Evolutionary conservation across 225 moss, liverwort and hornwort species (phyloP).

Genomic region (Rhytidiadelphus loreus): DNA sequence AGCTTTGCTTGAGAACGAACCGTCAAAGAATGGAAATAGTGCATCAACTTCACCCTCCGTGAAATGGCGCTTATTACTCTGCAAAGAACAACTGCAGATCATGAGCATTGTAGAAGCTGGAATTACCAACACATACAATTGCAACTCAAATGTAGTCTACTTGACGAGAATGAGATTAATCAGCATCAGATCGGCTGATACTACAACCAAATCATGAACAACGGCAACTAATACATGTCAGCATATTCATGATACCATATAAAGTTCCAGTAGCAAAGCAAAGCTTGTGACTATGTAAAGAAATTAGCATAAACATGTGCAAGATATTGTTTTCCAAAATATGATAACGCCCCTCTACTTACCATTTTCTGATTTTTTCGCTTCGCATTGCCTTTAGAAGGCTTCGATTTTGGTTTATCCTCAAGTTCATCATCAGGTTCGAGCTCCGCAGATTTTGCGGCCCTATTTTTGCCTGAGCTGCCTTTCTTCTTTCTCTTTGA

Average conservation of each 20-base stretch:
- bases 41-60: slow-evolving; percentile 39
- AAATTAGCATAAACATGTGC: not conserved
- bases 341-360: not conserved
- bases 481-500: slow-evolving; percentile 16
- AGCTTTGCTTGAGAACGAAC: slow-evolving; percentile 1
- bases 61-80: slow-evolving; percentile 29
- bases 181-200: not conserved
- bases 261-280: not conserved
- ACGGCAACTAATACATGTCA: not conserved
- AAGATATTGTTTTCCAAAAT: not conserved
- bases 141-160: not conserved
- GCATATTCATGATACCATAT: not conserved
- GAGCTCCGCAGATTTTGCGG: not conserved
- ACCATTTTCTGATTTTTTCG: slow-evolving; percentile 35
- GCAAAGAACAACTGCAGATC: slow-evolving; percentile 2
- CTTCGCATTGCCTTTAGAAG: slow-evolving; percentile 8
- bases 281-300: not conserved
- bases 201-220: not conserved
- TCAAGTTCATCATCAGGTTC: slow-evolving; percentile 8
- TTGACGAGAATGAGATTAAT: not conserved
- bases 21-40: slow-evolving; percentile 45
- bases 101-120: not conserved
- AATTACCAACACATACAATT: not conserved
- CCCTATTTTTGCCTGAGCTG: slow-evolving; percentile 3
- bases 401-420: not conserved